Evolutionary conservation across 2,329 filamentous ascomycete genomes (phyloP).

Genomic region (Fonsecaea nubica): DNA sequence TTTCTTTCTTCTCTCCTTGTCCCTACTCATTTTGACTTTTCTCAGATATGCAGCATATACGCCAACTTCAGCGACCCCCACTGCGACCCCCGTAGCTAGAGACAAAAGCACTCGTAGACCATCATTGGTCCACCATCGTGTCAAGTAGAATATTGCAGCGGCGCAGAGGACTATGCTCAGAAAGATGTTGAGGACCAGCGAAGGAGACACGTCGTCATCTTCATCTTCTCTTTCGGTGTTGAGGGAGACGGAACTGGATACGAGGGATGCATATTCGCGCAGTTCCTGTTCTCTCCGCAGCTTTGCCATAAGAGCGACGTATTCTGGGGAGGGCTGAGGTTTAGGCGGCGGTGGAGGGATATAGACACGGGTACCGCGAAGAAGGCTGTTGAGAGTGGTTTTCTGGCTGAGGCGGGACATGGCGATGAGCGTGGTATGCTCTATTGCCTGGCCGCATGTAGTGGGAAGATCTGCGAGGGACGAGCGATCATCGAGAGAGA

Average conservation of each 20-base stretch:
- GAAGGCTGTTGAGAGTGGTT: conserved; percentile 69
- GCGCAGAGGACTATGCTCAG: conserved; percentile 78
- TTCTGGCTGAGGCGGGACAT: conserved; percentile 38
- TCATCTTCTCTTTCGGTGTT: conserved; percentile 50
- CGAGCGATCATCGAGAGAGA: conserved; percentile 46
- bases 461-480: conserved; percentile 34
- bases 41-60: conserved; percentile 56
- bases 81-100: conserved; percentile 49
- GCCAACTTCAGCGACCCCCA: conserved; percentile 55
- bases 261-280: conserved; percentile 79
- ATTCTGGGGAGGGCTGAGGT: conserved; percentile 78
- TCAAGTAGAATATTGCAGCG: conserved; percentile 54
- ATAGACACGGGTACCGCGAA: conserved; percentile 76
- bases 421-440: conserved; percentile 51
- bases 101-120: conserved; percentile 48
- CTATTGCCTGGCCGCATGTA: conserved; percentile 46
- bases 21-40: conserved; percentile 50
- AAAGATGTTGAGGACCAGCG: conserved; percentile 85
- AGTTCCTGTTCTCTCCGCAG: conserved; percentile 84
- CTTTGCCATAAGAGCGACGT: conserved; percentile 83
- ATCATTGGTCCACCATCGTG: conserved; percentile 39
- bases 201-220: conserved; percentile 50
- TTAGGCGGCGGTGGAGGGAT: conserved; percentile 80
- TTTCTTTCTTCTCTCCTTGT: conserved; percentile 46
- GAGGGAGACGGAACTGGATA: conserved; percentile 46